These are phyloP conservation scores for Biscogniauxia marginata DNA, from an alignment of 2,329 filamentous ascomycete genomes.

Conservation along the genomic window DNA sequence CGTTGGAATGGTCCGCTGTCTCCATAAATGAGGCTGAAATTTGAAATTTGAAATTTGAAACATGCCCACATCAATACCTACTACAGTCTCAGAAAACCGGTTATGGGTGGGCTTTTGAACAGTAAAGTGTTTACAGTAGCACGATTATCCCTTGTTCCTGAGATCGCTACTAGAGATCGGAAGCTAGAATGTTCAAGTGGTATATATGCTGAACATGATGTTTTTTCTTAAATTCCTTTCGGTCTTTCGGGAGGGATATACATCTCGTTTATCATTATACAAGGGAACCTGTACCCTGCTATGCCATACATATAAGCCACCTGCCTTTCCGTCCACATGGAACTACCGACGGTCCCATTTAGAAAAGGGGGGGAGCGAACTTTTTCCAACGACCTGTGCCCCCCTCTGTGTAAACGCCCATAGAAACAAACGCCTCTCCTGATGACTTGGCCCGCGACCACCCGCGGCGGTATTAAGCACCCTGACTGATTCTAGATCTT, in stretches of 20 bases:
- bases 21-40: no score
- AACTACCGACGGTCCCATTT: neutral
- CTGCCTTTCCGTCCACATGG: neutral
- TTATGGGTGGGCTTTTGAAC: no score
- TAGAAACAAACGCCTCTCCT: neutral
- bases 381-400: no score
- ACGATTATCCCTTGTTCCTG: no score
- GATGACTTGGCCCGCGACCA: no score
- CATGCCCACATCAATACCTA: no score
- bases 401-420: neutral
- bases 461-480: neutral
- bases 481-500: conserved; percentile 14
- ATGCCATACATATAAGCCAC: neutral
- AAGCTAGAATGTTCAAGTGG: neutral
- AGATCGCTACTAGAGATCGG: no score
- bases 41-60: no score
- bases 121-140: no score
- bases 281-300: conserved; percentile 5
- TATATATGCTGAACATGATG: neutral
- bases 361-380: neutral
- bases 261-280: conserved; percentile 8
- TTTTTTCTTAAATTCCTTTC: neutral
- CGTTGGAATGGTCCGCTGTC: no score
- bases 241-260: neutral
- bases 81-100: no score